Percentiles rank a stretch among this genome's conserved stretches.
Conservation (phyloP, 495 filamentous ascomycete genomes). For the Trichoderma erinaceum region DNA sequence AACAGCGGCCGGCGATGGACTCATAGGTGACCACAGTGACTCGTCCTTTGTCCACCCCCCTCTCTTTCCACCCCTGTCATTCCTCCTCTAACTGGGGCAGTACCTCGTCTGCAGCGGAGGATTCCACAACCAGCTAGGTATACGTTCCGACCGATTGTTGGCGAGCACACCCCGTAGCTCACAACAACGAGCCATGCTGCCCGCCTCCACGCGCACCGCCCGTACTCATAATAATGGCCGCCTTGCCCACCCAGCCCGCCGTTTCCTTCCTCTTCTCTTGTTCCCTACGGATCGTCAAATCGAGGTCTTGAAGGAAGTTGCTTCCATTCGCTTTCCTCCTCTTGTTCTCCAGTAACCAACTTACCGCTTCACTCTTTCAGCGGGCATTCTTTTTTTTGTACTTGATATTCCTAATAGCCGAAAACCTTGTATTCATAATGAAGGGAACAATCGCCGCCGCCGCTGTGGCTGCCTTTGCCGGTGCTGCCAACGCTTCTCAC, state of each 20-base stretch:
- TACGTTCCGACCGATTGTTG: background rate
- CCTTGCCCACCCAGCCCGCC: slow-evolving; percentile 20
- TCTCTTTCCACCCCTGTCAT: slow-evolving; percentile 3
- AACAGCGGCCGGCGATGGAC: background rate
- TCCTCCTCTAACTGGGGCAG: background rate
- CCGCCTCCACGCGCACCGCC: slow-evolving; percentile 11
- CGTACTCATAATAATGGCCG: slow-evolving; percentile 15
- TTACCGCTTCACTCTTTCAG: slow-evolving; percentile 97
- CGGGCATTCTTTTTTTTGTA: slow-evolving; percentile 71
- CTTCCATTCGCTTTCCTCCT: slow-evolving; percentile 45
- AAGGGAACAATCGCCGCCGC: slow-evolving; percentile 60
- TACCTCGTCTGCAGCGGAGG: slow-evolving; percentile 3
- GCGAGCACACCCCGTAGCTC: slow-evolving; percentile 7
- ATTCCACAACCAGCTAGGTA: slow-evolving; percentile 11
- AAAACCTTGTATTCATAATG: slow-evolving; percentile 45
- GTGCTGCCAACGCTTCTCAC: slow-evolving; percentile 54
- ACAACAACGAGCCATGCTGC: slow-evolving; percentile 11
- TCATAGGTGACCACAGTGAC: slow-evolving; percentile 2
- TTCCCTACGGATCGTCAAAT: slow-evolving; percentile 39
- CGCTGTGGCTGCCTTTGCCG: slow-evolving; percentile 59
- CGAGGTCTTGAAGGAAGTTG: slow-evolving; percentile 46
- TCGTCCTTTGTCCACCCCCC: slow-evolving; percentile 4
- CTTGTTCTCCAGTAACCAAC: slow-evolving; percentile 41
- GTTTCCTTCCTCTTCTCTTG: slow-evolving; percentile 37
- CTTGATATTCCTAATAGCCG: slow-evolving; percentile 22